Conservation (phyloP, 345 rosid genomes). For the Melaleuca quinquenervia region DNA sequence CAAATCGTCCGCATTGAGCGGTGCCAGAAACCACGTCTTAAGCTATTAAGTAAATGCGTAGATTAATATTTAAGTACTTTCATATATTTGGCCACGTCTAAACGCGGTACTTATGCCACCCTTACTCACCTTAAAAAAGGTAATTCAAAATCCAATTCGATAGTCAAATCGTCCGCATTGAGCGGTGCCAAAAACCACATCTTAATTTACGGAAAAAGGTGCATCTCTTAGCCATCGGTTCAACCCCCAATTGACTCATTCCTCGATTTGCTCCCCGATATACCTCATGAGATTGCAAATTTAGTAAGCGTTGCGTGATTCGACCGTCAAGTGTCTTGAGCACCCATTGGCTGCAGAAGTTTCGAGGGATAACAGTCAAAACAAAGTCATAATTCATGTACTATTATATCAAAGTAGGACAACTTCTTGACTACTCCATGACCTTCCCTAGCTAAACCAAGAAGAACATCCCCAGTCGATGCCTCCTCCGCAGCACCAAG, state of each 20-base stretch:
- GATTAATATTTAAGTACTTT: too few relatives aligned
- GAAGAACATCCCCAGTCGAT: background rate
- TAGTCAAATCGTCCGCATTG: background rate
- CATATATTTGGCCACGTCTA: fast-evolving
- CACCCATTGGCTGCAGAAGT: background rate
- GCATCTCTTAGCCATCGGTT: background rate
- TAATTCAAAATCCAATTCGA: background rate
- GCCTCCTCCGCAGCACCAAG: background rate
- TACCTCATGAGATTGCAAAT: background rate
- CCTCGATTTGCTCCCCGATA: background rate
- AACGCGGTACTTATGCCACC: background rate
- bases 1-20: background rate
- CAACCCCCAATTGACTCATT: background rate
- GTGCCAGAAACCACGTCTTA: background rate
- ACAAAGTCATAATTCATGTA: fast-evolving
- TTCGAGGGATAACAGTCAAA: background rate
- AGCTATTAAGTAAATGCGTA: too few relatives aligned
- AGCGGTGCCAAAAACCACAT: background rate
- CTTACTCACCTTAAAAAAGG: too few relatives aligned
- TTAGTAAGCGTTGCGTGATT: background rate
- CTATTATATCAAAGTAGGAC: background rate
- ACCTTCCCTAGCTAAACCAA: background rate
- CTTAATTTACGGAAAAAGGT: background rate
- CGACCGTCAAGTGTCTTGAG: background rate
- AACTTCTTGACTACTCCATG: background rate